These are phyloP conservation scores for Clonostachys rhizophaga DNA, from an alignment of 2,329 filamentous ascomycete genomes.

Conservation along the genomic window DNA sequence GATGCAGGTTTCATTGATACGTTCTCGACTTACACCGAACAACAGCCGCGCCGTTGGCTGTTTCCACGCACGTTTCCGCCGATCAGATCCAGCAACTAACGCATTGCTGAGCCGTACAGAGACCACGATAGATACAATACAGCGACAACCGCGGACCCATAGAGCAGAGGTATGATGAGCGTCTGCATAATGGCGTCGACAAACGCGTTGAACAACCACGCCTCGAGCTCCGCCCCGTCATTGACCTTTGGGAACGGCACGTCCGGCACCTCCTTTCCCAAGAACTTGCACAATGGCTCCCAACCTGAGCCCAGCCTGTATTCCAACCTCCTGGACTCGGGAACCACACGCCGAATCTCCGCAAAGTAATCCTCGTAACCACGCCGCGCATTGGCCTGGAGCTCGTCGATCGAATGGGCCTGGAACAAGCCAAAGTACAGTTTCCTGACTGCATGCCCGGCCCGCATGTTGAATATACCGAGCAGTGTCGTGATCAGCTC, in stretches of 20 bases:
- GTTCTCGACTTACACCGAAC: too few relatives aligned
- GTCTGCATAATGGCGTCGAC: too few relatives aligned
- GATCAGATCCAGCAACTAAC: too few relatives aligned
- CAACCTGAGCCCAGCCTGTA: constrained; percentile 24
- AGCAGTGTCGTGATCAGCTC: constrained; percentile 10
- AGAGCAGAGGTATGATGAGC: too few relatives aligned
- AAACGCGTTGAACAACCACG: too few relatives aligned
- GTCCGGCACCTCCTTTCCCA: constrained; percentile 21
- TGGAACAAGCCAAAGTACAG: constrained; percentile 16
- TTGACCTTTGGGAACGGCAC: constrained; percentile 12
- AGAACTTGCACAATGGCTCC: constrained; percentile 27
- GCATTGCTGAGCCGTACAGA: too few relatives aligned
- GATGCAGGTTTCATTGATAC: too few relatives aligned
- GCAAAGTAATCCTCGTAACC: constrained; percentile 21
- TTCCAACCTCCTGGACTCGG: constrained; percentile 13
- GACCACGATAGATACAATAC: too few relatives aligned
- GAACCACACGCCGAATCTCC: constrained; percentile 16
- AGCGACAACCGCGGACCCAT: too few relatives aligned
- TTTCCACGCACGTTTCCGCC: too few relatives aligned
- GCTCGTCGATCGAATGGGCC: constrained; percentile 11
- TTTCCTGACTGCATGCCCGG: constrained; percentile 14
- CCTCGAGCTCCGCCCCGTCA: not conserved
- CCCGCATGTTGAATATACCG: constrained; percentile 21
- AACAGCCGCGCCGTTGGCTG: too few relatives aligned
- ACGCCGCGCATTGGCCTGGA: constrained; percentile 10